phyloP scores from a whole-genome alignment of 176 grass and related monocot genomes.

The Avena insularis region DNA sequence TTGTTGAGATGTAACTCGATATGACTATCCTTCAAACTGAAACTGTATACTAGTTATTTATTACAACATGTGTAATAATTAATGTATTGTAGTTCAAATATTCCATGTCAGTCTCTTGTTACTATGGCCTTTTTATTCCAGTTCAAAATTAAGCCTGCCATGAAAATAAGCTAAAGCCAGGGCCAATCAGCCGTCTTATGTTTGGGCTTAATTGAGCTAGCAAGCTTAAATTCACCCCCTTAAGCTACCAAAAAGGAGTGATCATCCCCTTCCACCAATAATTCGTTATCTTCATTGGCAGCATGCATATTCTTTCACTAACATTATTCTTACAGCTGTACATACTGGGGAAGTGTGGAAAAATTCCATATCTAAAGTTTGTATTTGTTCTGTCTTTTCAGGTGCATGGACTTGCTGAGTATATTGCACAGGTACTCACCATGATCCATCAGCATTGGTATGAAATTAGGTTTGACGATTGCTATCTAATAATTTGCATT shows the following conservation, averaged over 20 bases:
- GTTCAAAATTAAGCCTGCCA: conserved; percentile 11
- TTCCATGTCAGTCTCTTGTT: conserved; percentile 7
- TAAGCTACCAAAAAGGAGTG: conserved; percentile 20
- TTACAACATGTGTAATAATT: conserved; percentile 13
- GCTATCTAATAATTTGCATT: conserved; percentile 43
- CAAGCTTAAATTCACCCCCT: not conserved
- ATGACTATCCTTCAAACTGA: conserved; percentile 14
- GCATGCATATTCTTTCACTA: not conserved
- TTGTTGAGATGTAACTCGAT: conserved; percentile 1
- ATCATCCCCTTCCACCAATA: conserved; percentile 7
- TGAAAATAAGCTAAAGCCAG: conserved; percentile 21
- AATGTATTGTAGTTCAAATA: conserved; percentile 24
- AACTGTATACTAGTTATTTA: conserved; percentile 13
- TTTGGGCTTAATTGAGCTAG: conserved; percentile 11
- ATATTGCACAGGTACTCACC: conserved; percentile 88
- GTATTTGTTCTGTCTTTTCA: conserved; percentile 78
- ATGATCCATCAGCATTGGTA: conserved; percentile 27
- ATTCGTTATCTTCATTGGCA: not conserved
- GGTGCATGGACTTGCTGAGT: conserved; percentile 93
- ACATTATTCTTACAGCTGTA: conserved; percentile 12
- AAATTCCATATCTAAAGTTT: conserved; percentile 60
- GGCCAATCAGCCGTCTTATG: not conserved
- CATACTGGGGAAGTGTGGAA: not conserved
- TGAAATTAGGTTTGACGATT: conserved; percentile 26
- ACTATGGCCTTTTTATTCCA: not conserved